Evolutionary conservation across 1,284 basidiomycete species (phyloP), one percentile per base, ranked within the genome.

Genomic region (Vanrija sp.): DNA sequence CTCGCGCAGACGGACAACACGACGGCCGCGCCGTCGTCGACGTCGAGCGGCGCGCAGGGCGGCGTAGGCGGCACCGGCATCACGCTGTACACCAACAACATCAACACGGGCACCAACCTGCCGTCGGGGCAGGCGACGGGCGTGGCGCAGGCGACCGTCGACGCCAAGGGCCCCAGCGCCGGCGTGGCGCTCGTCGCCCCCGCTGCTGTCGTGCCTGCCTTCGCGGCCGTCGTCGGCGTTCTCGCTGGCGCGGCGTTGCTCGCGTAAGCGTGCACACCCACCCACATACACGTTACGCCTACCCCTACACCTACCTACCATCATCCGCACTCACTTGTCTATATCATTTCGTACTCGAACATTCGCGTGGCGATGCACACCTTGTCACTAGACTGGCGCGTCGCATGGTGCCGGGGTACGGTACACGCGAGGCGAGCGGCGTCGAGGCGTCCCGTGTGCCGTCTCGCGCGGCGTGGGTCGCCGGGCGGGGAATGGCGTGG

Each of bases 51-150:
- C 12, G 52, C 49, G 6, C n/a, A n/a, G 23, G 38, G 46, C 2
- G 59, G 55, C 28, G 42, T 42, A 18, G 52, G 50, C 47, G 38
- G 46, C 18, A 61, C 51, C 51, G 59, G 59, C 43, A 40, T 61
- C 26, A 61, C 59, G 34, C 40, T 61, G 28, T 61, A 61, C 59
- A 50, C 25, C 5, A 43, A 46, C 21, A 43, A 43, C 23, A 43
- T 61, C 46, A 40, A 44, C 49, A 54, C 57, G 6, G 49, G 38
- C 29, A 57, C 53, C 15, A 43, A 42, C 28, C 38, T 55, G n/a
- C 59, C 59, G 5, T n/a, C 34, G 12, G 55, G 50, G 15, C 46
- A 57, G 39, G 45, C 43, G 18, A 52, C 51, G 8, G 59, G 59
- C 23, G 53, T 61, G 38, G 48, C 51, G 16, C 48, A 34, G 12